phyloP scores from a whole-genome alignment of 2,329 filamentous ascomycete species.

The Pestalotiopsis sp. region DNA sequence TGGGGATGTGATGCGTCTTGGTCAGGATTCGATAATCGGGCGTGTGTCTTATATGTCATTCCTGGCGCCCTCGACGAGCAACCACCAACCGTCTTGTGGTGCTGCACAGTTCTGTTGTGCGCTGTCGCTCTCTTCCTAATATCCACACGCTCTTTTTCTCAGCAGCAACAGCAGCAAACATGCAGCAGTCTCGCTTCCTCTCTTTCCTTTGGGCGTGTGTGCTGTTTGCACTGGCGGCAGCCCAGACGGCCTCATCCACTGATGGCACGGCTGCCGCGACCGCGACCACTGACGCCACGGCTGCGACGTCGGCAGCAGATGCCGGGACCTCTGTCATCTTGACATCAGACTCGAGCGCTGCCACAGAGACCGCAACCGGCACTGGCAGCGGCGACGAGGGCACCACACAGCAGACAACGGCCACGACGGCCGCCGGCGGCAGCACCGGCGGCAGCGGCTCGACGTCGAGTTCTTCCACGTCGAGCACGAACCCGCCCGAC shows the following conservation, averaged over 20 bases:
- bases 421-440: constrained; percentile 17
- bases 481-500: constrained; percentile 49
- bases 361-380: constrained; percentile 16
- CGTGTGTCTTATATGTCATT: constrained; percentile 22
- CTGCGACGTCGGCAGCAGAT: constrained; percentile 7
- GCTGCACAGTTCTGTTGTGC: constrained; percentile 5
- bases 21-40: constrained; percentile 1
- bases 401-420: constrained; percentile 8
- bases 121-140: constrained; percentile 15
- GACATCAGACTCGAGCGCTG: constrained; percentile 13
- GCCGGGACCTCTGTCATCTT: constrained; percentile 10
- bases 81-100: background rate
- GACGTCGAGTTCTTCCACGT: constrained; percentile 27
- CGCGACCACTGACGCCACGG: constrained; percentile 19
- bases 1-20: background rate
- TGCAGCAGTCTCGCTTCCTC: constrained; percentile 20
- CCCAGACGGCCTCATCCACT: constrained; percentile 35
- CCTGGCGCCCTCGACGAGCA: constrained; percentile 12
- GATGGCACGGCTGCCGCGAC: constrained; percentile 17
- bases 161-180: constrained; percentile 18
- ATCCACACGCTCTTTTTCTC: constrained; percentile 19
- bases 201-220: constrained; percentile 33
- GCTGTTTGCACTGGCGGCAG: constrained; percentile 31
- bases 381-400: constrained; percentile 9
- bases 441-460: constrained; percentile 23